Conservation (phyloP, 208 protist genomes). For the Herpetomonas muscarum region DNA sequence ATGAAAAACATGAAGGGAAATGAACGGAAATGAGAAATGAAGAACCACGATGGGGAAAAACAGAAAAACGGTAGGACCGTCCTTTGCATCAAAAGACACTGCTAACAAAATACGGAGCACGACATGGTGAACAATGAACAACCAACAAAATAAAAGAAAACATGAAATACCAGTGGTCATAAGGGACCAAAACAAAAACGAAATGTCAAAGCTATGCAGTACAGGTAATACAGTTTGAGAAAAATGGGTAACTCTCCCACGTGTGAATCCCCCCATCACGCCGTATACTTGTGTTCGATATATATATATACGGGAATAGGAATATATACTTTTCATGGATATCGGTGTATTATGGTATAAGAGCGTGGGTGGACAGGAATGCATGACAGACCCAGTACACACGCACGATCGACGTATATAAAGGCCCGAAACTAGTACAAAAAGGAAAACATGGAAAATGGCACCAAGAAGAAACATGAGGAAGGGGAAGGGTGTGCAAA, state of each 20-base stretch:
- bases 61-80: slow-evolving; percentile 10
- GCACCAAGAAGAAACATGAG: slow-evolving; percentile 8
- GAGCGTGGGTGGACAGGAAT: too few relatives aligned
- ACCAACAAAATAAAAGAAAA: slow-evolving; percentile 5
- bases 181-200: slow-evolving; percentile 14
- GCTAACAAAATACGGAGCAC: too few relatives aligned
- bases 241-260: too few relatives aligned
- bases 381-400: too few relatives aligned
- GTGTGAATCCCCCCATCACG: too few relatives aligned
- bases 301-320: slow-evolving; percentile 1
- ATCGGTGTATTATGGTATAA: too few relatives aligned
- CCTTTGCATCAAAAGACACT: too few relatives aligned
- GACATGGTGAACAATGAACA: slow-evolving; percentile 2
- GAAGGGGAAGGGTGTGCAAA: too few relatives aligned
- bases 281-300: too few relatives aligned
- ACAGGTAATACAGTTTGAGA: not conserved
- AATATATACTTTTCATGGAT: not conserved
- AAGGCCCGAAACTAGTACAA: slow-evolving; percentile 7
- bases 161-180: slow-evolving; percentile 1
- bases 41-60: not conserved
- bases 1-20: not conserved
- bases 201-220: slow-evolving; percentile 1
- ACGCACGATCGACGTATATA: too few relatives aligned
- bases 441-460: not conserved
- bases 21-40: not conserved